Conservation (phyloP, 2,329 filamentous ascomycete species). For the Fusarium sp. region DNA sequence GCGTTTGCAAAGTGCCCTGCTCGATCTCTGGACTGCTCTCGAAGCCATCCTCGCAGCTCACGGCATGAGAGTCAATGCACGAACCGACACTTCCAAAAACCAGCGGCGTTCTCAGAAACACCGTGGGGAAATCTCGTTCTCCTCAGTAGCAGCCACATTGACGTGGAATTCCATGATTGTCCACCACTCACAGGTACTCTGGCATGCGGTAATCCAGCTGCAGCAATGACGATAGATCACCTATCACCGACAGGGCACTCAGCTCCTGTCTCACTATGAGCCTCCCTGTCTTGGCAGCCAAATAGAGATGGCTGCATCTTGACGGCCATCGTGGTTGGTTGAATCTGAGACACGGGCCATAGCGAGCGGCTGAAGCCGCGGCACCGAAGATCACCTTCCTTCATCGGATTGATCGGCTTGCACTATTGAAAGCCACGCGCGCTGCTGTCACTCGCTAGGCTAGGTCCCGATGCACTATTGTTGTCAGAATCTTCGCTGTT, state of each 20-base stretch:
- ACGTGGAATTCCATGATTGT: no score
- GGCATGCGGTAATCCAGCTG: not conserved
- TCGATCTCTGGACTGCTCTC: no score
- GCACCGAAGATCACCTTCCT: not conserved
- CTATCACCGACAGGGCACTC: not conserved
- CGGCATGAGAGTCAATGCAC: no score
- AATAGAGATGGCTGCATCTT: not conserved
- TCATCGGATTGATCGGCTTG: not conserved
- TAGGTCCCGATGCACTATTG: not conserved
- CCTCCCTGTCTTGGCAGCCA: not conserved
- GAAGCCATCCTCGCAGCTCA: no score
- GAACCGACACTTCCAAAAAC: no score
- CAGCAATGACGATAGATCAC: not conserved
- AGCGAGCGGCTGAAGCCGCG: not conserved
- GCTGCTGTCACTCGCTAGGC: not conserved
- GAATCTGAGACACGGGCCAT: slow-evolving; percentile 18
- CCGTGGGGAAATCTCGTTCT: no score
- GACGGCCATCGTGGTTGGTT: not conserved
- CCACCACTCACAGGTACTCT: no score
- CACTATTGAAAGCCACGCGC: not conserved
- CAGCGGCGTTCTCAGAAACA: no score
- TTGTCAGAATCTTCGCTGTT: no score
- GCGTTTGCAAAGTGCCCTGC: no score
- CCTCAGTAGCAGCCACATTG: no score
- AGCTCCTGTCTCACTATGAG: not conserved